Evolutionary conservation across 805 yeast species (phyloP).

Genomic region (Metschnikowia matae): DNA sequence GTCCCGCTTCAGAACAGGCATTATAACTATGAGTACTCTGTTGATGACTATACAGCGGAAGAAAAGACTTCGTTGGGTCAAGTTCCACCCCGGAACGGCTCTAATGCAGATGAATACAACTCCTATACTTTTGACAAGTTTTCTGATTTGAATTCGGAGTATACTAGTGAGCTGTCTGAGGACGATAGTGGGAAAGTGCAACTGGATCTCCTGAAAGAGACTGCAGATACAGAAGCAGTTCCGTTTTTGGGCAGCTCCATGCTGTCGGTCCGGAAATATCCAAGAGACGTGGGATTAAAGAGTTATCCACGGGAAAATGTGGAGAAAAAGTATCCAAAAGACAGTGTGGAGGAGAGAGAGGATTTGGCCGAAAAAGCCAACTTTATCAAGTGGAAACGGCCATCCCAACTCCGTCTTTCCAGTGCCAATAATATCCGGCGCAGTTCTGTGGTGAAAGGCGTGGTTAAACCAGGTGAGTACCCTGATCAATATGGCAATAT

Average conservation of each 20-base stretch:
- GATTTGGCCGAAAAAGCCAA: no score
- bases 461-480: constrained; percentile 33
- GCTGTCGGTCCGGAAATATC: constrained; percentile 13
- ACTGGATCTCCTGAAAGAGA: background rate
- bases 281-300: background rate
- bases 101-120: background rate
- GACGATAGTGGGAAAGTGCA: background rate
- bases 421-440: constrained; percentile 4
- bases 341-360: background rate
- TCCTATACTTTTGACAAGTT: constrained; percentile 34
- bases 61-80: background rate
- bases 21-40: constrained; percentile 33
- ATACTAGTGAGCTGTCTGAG: constrained; percentile 2
- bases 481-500: constrained; percentile 36
- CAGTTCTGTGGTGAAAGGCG: constrained; percentile 22
- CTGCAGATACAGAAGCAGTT: background rate
- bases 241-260: constrained; percentile 11
- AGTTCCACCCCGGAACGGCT: background rate
- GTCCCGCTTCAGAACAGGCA: constrained; percentile 16
- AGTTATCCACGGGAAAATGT: background rate
- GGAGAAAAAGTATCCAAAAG: background rate
- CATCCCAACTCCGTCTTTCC: constrained; percentile 32
- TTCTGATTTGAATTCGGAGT: constrained; percentile 12
- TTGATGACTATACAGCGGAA: constrained; percentile 17
- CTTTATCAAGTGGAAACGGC: constrained; percentile 34